Evolutionary conservation across 2,329 filamentous ascomycete species (phyloP), one percentile per base, ranked within the genome.

Genomic region (Sporothrix schenckii): DNA sequence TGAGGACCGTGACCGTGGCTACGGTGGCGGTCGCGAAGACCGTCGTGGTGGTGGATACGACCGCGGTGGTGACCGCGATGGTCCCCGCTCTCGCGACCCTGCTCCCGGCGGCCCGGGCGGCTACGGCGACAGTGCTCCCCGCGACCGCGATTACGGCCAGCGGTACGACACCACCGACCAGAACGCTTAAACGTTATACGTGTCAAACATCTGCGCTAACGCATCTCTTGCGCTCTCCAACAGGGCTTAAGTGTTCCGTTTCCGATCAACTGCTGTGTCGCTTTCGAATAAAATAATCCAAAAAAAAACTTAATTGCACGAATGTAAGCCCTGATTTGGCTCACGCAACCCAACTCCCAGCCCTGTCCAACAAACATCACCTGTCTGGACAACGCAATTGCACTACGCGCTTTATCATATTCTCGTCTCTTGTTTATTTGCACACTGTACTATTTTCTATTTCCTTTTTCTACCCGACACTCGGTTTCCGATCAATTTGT

Each of bases 1-100:
- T 67, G 82, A 84, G 5, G 86, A 87, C 74, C 84, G 85, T 69
- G 78, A 78, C 70, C 78, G 79, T 21, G 39, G 58, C 70, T 78
- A 77, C 71, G 76, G 77, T 53, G 77, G 76, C n/a, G 75, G 77
- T 19, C 76, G 77, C 60, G 77, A 74, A 19, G 77, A 78, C 14
- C 76, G 78, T 58, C 75, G 77, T 71, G 79, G 80, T 66, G 71
- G 78, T 77, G 74, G 81, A 61, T 72, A 72, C 60, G 72, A 73
- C 49, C 72, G 71, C 10, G 52, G 52, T 30, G 53, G 50, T 61
- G 82, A 83, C 70, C 74, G 74, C 34, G 74, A 75, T 63, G 73
- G 39, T 7, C 69, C 70, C 14, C 72, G 73, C 14, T 47, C 70
- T 34, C 73, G 73, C 24, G 74, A 73, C 16, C 54, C 70, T 49